Conservation (phyloP, 495 filamentous ascomycete species). For the Penicillium taxi region DNA sequence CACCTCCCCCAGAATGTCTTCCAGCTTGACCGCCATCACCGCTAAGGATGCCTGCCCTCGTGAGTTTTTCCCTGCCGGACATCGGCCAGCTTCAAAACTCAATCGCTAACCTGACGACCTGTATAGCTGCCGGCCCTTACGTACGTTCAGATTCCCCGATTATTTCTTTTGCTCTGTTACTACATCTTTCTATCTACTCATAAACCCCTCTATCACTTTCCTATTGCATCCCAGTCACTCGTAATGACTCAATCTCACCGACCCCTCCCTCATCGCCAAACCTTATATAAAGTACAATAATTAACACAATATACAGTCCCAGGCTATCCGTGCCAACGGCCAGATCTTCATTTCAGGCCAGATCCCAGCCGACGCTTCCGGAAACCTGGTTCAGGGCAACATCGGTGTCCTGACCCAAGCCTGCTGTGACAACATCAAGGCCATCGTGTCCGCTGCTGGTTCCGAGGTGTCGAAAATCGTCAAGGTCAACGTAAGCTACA, state of each 20-base stretch:
- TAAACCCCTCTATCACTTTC: not conserved
- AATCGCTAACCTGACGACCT: conserved; percentile 28
- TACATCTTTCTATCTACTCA: not conserved
- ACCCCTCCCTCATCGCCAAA: not conserved
- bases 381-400: conserved; percentile 64
- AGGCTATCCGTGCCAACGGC: conserved; percentile 76
- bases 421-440: conserved; percentile 71
- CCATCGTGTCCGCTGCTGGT: conserved; percentile 69
- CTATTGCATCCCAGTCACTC: not conserved
- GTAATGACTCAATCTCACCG: not conserved
- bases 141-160: conserved; percentile 32
- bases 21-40: conserved; percentile 29
- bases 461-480: conserved; percentile 66
- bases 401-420: conserved; percentile 68
- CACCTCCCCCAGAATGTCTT: conserved; percentile 27
- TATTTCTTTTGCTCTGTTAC: no score
- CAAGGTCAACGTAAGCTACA: conserved; percentile 55
- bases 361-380: conserved; percentile 71
- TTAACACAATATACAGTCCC: conserved; percentile 50
- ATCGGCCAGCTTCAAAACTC: not conserved
- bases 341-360: conserved; percentile 90
- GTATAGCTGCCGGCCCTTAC: conserved; percentile 49
- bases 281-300: not conserved
- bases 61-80: conserved; percentile 20
- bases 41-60: conserved; percentile 43